These are phyloP conservation scores for Linnemannia exigua DNA, from an alignment of 192 early-diverging fungal genomes.

Conservation along the genomic window DNA sequence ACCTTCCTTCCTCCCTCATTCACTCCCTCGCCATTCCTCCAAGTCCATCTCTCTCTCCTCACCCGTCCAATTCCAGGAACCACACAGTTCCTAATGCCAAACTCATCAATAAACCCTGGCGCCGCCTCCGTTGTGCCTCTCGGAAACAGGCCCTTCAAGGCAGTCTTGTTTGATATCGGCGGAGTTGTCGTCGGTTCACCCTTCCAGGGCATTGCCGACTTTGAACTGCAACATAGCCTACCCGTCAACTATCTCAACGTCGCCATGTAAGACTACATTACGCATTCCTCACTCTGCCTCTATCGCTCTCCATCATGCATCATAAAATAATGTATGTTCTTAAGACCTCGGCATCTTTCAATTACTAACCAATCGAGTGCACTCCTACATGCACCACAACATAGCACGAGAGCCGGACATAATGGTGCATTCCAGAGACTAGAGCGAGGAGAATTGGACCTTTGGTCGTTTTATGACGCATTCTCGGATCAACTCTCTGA, in stretches of 20 bases:
- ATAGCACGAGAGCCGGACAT: conserved; percentile 32
- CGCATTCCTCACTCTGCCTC: background rate
- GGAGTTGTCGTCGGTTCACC: conserved; percentile 88
- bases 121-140: background rate
- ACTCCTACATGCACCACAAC: too few species aligned
- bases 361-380: background rate
- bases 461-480: conserved; percentile 67
- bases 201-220: conserved; percentile 80
- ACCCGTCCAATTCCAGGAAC: background rate
- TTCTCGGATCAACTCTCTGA: conserved; percentile 74
- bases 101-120: background rate
- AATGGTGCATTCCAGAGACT: conserved; percentile 54
- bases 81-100: background rate
- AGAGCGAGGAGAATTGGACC: conserved; percentile 73
- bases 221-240: conserved; percentile 73
- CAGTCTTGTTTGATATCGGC: conserved; percentile 90
- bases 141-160: conserved; percentile 59
- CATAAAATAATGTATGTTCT: background rate
- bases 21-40: background rate
- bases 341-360: background rate
- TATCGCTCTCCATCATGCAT: background rate
- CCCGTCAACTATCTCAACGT: conserved; percentile 90
- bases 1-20: too few species aligned
- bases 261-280: conserved; percentile 67
- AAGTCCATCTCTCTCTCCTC: background rate